phyloP scores from a whole-genome alignment of 441 rosid species.

The Omphalea diandra region DNA sequence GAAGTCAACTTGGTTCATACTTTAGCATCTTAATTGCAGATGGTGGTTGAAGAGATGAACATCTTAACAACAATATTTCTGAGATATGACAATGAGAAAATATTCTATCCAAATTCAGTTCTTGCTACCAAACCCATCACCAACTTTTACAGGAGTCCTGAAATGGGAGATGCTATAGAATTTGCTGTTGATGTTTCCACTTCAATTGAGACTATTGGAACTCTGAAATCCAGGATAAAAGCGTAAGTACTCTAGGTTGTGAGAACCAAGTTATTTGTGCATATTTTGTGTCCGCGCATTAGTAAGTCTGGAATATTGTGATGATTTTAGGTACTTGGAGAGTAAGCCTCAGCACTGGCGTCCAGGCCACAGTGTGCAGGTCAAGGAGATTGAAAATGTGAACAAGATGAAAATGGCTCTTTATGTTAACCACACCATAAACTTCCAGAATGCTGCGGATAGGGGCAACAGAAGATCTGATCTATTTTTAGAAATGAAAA shows the following conservation, averaged over 20 bases:
- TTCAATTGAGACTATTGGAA: slow-evolving; percentile 37
- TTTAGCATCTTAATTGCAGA: slow-evolving; percentile 32
- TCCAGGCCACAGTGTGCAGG: slow-evolving; percentile 34
- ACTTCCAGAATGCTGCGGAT: slow-evolving; percentile 43
- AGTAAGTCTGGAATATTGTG: too few relatives aligned
- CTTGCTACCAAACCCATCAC: slow-evolving; percentile 46
- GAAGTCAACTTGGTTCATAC: neutral
- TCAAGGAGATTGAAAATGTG: slow-evolving; percentile 52
- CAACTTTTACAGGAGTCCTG: slow-evolving; percentile 56
- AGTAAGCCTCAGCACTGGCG: slow-evolving; percentile 50
- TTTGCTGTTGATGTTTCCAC: slow-evolving; percentile 46
- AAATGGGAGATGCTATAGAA: slow-evolving; percentile 49
- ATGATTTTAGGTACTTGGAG: slow-evolving; percentile 44
- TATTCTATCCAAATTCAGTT: slow-evolving; percentile 47
- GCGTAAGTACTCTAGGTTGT: too few relatives aligned
- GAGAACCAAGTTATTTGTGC: too few relatives aligned
- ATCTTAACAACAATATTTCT: slow-evolving; percentile 44
- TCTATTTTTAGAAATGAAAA: slow-evolving; percentile 47
- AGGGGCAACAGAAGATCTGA: slow-evolving; percentile 45
- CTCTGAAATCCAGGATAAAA: slow-evolving; percentile 40
- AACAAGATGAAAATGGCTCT: slow-evolving; percentile 47
- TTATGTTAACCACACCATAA: slow-evolving; percentile 45
- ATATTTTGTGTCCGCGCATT: too few relatives aligned
- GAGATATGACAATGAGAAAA: slow-evolving; percentile 53
- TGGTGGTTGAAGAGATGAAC: slow-evolving; percentile 61